Evolutionary conservation across 2,329 filamentous ascomycete species (phyloP), one percentile per base, ranked within the genome.

Genomic region (Fusarium poae): DNA sequence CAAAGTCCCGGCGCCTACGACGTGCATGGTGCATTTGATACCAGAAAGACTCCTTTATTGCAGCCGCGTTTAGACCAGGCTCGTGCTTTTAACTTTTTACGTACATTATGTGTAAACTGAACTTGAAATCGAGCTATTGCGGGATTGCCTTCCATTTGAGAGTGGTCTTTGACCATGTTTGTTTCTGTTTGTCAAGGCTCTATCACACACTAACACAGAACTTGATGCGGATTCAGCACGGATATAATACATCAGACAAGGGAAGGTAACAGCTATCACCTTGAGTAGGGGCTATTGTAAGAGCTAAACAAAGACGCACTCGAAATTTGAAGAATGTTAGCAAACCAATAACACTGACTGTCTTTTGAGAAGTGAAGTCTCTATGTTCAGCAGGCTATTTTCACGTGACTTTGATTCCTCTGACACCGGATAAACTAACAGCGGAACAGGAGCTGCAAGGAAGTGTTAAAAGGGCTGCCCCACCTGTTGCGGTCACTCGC

Each of bases 401-500:
- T 11, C 51, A 54, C 51, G 35, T 51, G 42, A 56, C 11, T 6
- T 6, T 37, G 13, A 40, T 45, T 43, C 37, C 43, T 42, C 52
- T 59, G 52, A 42, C 35, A 25, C 48, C 66, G 66, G 66, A 70
- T 62, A 63, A 69, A 67, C 62, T 57, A 27, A 13, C 30, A 65
- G 40, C 39, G 56, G 48, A 62, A 53, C 37, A 40, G 46, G 40
- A 53, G 56, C 44, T 50, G 18, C 53, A 55, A 61, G 64, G 65
- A 45, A 60, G 29, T 44, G 45, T 63, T 66, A 67, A 71, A 69
- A 71, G 50, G 59, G 37, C 46, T 50, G 42, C 69, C 62, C 72
- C 72, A 72, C 70, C 64, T 58, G 58, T 68, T 62, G 67, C 46
- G 39, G 54, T 56, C 55, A 42, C 49, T 64, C 43, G 23, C 25